Conservation (phyloP, 768 basidiomycete species). For the Kwoniella sp. region DNA sequence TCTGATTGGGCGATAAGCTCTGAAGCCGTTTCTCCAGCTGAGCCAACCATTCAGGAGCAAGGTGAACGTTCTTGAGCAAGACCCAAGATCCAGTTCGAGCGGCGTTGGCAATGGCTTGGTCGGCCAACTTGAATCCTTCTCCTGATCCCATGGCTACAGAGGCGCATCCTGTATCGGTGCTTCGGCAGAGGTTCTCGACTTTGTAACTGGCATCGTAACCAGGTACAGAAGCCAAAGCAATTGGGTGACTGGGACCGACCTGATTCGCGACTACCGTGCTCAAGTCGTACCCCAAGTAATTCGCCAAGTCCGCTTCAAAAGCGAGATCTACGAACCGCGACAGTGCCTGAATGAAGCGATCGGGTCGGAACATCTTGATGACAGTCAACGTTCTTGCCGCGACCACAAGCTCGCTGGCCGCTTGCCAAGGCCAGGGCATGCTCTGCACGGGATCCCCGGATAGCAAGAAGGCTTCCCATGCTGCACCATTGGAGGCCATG, state of each 20-base stretch:
- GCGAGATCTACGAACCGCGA: constrained; percentile 68
- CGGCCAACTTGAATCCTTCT: constrained; percentile 92
- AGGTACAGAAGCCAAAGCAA: constrained; percentile 85
- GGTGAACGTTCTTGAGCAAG: constrained; percentile 92
- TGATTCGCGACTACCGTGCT: constrained; percentile 72
- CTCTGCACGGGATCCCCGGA: constrained; percentile 63
- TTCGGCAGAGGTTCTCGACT: constrained; percentile 48
- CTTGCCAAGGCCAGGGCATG: constrained; percentile 76
- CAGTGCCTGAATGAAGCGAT: constrained; percentile 80
- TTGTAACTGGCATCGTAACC: constrained; percentile 99
- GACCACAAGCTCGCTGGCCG: constrained; percentile 59
- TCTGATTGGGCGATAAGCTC: constrained; percentile 78
- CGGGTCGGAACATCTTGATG: constrained; percentile 87
- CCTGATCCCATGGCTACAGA: constrained; percentile 98
- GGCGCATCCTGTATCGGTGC: constrained; percentile 68
- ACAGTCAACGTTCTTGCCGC: constrained; percentile 66
- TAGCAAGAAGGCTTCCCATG: constrained; percentile 70
- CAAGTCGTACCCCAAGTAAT: constrained; percentile 70
- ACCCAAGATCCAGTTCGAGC: constrained; percentile 95
- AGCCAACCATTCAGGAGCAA: constrained; percentile 91
- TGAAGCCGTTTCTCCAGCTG: constrained; percentile 95
- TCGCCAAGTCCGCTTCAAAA: constrained; percentile 75
- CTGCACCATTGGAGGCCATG: constrained; percentile 53
- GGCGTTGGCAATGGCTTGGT: constrained; percentile 89
- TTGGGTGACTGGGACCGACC: constrained; percentile 71